A percentile compares a stretch with the other conserved stretches of the same genome.
These are phyloP conservation scores for Talaromyces sp. DNA, from an alignment of 2,329 filamentous ascomycete genomes.

Conservation along the genomic window DNA sequence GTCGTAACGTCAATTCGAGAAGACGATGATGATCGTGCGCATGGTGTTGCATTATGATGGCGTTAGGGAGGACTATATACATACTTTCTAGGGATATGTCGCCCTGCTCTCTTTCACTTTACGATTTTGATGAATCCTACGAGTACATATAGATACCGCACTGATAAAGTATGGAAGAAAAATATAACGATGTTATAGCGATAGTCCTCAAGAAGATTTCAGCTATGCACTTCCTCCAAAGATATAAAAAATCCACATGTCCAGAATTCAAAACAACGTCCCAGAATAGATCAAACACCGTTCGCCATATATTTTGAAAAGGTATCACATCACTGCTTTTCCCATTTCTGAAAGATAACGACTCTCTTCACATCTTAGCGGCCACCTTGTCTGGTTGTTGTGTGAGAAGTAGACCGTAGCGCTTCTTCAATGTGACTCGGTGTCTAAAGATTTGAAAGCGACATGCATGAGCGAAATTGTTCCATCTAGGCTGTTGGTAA, in stretches of 20 bases:
- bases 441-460: constrained; percentile 52
- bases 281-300: constrained; percentile 29
- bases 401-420: constrained; percentile 81
- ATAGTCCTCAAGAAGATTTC: neutral
- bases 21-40: constrained; percentile 11
- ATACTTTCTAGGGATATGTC: neutral
- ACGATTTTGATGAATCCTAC: neutral
- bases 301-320: constrained; percentile 28
- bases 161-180: neutral
- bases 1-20: constrained; percentile 67
- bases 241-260: neutral
- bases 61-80: constrained; percentile 9
- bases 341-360: neutral
- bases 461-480: neutral
- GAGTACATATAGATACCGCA: neutral
- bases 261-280: constrained; percentile 13
- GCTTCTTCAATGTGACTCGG: constrained; percentile 88
- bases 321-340: constrained; percentile 14
- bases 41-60: constrained; percentile 15
- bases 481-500: neutral
- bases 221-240: neutral
- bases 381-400: constrained; percentile 53
- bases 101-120: neutral
- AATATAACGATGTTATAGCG: neutral
- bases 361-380: constrained; percentile 27